Evolutionary conservation across 139 green algal genomes (phyloP).

Genomic region (Ostreobium quekettii): DNA sequence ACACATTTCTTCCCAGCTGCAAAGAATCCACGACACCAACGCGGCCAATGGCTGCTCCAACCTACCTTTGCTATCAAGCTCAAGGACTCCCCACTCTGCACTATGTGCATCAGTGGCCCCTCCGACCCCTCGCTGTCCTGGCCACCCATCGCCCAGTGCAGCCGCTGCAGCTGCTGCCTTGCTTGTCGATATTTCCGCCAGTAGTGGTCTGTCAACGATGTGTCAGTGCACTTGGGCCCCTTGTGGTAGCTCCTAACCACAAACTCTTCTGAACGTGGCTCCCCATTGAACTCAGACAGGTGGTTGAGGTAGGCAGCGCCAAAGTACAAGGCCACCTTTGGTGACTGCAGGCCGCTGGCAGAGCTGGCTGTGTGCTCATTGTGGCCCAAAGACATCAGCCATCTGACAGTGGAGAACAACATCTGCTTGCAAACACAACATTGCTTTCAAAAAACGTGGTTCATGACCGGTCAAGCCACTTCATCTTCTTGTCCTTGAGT

Average conservation of each 20-base stretch:
- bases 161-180: not conserved
- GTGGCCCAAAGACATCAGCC: not conserved
- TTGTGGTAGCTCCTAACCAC: slow-evolving; percentile 8
- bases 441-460: too few relatives aligned
- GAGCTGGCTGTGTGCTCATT: not conserved
- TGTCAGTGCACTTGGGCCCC: not conserved
- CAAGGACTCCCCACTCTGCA: slow-evolving; percentile 11
- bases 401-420: slow-evolving; percentile 10
- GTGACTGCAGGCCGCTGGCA: not conserved
- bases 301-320: slow-evolving; percentile 4
- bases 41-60: not conserved
- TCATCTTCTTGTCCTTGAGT: too few relatives aligned
- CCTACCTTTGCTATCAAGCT: not conserved
- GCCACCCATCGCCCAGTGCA: not conserved
- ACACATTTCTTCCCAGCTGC: too few relatives aligned
- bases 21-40: not conserved
- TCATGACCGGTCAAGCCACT: too few relatives aligned
- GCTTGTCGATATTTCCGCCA: slow-evolving; percentile 9
- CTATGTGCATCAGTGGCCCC: slow-evolving; percentile 6
- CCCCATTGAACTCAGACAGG: not conserved
- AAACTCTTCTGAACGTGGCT: not conserved
- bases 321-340: slow-evolving; percentile 11
- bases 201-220: not conserved
- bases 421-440: slow-evolving; percentile 7
- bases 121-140: not conserved